Conservation (phyloP, 257 asterid species). For the Solanum gracilifrons region DNA sequence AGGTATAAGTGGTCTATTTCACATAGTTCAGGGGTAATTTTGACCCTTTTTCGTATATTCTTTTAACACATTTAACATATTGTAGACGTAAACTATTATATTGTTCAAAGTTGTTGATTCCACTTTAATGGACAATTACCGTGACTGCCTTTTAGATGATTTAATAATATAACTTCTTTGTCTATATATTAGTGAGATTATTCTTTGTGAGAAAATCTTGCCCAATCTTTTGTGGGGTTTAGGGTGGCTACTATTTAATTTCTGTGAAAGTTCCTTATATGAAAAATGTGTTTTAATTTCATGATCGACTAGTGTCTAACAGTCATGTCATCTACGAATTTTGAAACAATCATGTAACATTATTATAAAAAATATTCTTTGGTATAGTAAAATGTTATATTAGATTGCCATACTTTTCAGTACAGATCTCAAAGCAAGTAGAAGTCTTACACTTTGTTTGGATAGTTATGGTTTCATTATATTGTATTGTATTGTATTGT, state of each 20-base stretch:
- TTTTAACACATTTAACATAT: background rate
- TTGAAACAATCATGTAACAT: background rate
- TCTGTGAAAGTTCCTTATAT: background rate
- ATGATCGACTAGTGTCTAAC: background rate
- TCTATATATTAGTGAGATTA: background rate
- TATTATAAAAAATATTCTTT: background rate
- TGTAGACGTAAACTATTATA: background rate
- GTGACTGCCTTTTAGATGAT: no score
- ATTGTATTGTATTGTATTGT: no score
- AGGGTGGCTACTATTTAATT: background rate
- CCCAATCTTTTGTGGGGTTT: background rate
- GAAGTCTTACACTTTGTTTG: no score
- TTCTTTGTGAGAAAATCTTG: background rate
- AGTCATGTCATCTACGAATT: background rate
- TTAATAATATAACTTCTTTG: background rate
- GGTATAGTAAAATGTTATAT: background rate
- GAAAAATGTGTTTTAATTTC: background rate
- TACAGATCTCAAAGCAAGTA: no score
- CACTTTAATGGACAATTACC: no score
- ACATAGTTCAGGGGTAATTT: no score
- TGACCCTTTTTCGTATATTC: no score
- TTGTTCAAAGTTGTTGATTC: no score
- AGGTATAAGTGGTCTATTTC: no score
- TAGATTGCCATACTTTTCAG: background rate
- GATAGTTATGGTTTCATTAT: no score